Percentiles rank a stretch among this genome's conserved stretches.
These are phyloP conservation scores for Naganishia onofrii DNA, from an alignment of 768 basidiomycete species.

Conservation along the genomic window DNA sequence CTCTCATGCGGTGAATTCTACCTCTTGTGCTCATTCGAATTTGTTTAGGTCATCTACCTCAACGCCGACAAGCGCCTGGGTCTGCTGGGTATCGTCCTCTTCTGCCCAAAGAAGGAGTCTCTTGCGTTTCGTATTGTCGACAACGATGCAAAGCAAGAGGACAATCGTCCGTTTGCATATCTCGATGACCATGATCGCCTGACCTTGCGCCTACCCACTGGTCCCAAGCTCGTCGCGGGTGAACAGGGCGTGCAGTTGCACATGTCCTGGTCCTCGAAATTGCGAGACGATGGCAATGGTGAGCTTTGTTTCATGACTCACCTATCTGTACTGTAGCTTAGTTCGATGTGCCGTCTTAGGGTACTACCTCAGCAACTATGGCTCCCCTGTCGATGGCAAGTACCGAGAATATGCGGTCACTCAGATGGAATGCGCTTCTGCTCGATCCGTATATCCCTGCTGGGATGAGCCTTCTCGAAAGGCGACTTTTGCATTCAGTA, in stretches of 20 bases:
- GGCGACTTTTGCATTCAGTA: slow-evolving; percentile 9
- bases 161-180: neutral
- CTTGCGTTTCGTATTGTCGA: too few relatives aligned
- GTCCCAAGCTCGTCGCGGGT: neutral
- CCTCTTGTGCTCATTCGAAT: neutral
- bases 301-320: too few relatives aligned
- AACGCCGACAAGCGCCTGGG: neutral
- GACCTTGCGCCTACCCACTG: neutral
- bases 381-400: neutral
- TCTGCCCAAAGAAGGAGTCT: too few relatives aligned
- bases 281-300: neutral
- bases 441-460: slow-evolving; percentile 17
- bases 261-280: neutral
- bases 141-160: too few relatives aligned
- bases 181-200: neutral
- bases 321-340: too few relatives aligned
- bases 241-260: neutral
- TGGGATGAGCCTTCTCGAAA: slow-evolving; percentile 16
- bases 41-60: neutral
- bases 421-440: slow-evolving; percentile 1
- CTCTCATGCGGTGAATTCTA: neutral
- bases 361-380: neutral
- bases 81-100: neutral
- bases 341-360: too few relatives aligned
- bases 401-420: slow-evolving; percentile 1